phyloP scores from a whole-genome alignment of 495 filamentous ascomycete species.

The Penicillium angulare region DNA sequence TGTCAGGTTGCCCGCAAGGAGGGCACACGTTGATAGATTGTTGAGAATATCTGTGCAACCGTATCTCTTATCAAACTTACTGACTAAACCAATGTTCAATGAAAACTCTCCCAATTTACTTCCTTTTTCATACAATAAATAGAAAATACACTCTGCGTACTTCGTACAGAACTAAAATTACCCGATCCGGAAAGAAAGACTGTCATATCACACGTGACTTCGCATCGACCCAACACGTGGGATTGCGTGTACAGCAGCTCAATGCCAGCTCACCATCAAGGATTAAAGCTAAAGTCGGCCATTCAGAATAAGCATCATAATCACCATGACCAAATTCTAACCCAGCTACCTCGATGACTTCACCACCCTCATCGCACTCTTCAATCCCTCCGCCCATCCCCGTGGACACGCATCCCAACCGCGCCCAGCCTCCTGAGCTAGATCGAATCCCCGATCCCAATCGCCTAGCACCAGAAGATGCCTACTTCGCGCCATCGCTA shows the following conservation, averaged over 20 bases:
- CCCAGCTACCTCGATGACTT: slow-evolving; percentile 39
- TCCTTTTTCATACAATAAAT: no score
- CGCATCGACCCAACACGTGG: slow-evolving; percentile 13
- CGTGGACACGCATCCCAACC: slow-evolving; percentile 46
- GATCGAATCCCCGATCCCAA: slow-evolving; percentile 54
- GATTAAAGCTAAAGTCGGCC: background rate
- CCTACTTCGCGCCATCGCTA: slow-evolving; percentile 61
- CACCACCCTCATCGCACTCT: slow-evolving; percentile 34
- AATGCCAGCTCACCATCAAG: slow-evolving; percentile 1
- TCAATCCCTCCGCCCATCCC: slow-evolving; percentile 42
- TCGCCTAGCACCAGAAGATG: slow-evolving; percentile 80
- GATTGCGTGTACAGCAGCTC: slow-evolving; percentile 15
- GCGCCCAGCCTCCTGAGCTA: slow-evolving; percentile 38
- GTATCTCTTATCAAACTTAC: no score
- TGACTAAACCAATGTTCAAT: no score
- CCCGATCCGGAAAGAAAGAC: background rate
- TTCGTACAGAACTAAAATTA: background rate
- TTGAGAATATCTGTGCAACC: no score
- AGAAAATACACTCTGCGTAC: no score
- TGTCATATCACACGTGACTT: slow-evolving; percentile 11
- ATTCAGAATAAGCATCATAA: slow-evolving; percentile 12
- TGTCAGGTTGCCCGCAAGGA: no score
- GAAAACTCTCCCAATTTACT: no score
- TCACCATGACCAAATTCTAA: slow-evolving; percentile 34
- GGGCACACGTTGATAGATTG: no score